Evolutionary conservation across 345 rosid genomes (phyloP).

Genomic region (Eucalyptus guilfoylei): DNA sequence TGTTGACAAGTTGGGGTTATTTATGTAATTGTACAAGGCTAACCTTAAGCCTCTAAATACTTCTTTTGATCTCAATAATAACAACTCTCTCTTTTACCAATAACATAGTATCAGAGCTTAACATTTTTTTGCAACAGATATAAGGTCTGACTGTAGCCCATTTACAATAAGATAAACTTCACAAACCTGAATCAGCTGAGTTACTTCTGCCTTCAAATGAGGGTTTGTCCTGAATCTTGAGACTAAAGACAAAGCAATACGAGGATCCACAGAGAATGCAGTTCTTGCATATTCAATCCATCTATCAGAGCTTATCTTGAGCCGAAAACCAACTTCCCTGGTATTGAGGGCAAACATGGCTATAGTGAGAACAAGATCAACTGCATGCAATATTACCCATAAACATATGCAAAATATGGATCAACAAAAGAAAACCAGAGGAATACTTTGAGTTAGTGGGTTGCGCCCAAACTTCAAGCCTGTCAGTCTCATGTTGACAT

Average conservation of each 20-base stretch:
- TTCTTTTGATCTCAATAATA: background rate
- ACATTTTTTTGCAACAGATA: background rate
- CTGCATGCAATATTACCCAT: background rate
- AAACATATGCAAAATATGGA: background rate
- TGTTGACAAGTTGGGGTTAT: background rate
- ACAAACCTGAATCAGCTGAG: constrained; percentile 84
- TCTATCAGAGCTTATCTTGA: constrained; percentile 68
- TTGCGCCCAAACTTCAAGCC: constrained; percentile 99
- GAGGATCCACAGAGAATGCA: constrained; percentile 89
- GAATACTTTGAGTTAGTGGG: constrained; percentile 77
- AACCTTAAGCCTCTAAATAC: background rate
- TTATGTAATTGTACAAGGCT: background rate
- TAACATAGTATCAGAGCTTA: background rate
- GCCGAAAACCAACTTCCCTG: constrained; percentile 64
- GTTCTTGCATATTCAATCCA: constrained; percentile 83
- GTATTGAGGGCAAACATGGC: background rate
- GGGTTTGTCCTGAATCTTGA: constrained; percentile 77
- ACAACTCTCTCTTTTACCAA: background rate
- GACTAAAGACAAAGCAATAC: constrained; percentile 68
- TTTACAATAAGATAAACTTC: background rate
- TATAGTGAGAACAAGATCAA: background rate
- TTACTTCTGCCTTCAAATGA: constrained; percentile 67
- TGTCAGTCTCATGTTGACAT: constrained; percentile 96
- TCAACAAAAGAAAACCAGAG: background rate
- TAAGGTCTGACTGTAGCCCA: background rate